These are phyloP conservation scores for Lotus japonicus DNA, from an alignment of 306 rosid species.

Conservation along the genomic window DNA sequence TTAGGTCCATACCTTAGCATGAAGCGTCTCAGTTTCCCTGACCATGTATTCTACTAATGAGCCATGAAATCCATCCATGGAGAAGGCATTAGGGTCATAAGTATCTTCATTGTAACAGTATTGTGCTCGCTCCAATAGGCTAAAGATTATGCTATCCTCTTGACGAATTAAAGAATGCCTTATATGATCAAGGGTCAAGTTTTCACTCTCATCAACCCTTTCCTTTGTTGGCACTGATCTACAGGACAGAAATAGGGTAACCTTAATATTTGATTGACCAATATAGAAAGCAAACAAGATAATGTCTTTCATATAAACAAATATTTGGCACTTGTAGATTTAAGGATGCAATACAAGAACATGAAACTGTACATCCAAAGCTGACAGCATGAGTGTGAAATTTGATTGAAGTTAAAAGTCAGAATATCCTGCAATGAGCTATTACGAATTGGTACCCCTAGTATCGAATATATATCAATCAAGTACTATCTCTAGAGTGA, in stretches of 20 bases:
- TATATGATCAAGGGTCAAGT: conserved; percentile 71
- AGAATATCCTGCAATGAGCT: neutral
- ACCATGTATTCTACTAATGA: conserved; percentile 76
- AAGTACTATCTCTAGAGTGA: neutral
- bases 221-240: conserved; percentile 56
- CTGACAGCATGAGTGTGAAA: neutral
- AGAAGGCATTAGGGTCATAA: conserved; percentile 55
- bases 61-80: conserved; percentile 70
- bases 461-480: neutral
- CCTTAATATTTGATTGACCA: conserved; percentile 10
- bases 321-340: neutral
- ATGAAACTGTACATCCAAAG: neutral
- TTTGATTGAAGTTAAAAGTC: neutral
- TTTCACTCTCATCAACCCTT: conserved; percentile 68
- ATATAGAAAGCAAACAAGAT: neutral
- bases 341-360: neutral
- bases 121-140: conserved; percentile 81
- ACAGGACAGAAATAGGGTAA: conserved; percentile 13
- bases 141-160: conserved; percentile 87
- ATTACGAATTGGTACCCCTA: neutral
- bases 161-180: conserved; percentile 65
- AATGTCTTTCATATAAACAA: neutral
- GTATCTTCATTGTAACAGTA: conserved; percentile 66
- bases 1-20: conserved; percentile 55
- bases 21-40: conserved; percentile 84